Percentiles rank a stretch among this genome's conserved stretches.
Conservation (phyloP, 2,329 filamentous ascomycete genomes). For the Pseudogymnoascus sp. region DNA sequence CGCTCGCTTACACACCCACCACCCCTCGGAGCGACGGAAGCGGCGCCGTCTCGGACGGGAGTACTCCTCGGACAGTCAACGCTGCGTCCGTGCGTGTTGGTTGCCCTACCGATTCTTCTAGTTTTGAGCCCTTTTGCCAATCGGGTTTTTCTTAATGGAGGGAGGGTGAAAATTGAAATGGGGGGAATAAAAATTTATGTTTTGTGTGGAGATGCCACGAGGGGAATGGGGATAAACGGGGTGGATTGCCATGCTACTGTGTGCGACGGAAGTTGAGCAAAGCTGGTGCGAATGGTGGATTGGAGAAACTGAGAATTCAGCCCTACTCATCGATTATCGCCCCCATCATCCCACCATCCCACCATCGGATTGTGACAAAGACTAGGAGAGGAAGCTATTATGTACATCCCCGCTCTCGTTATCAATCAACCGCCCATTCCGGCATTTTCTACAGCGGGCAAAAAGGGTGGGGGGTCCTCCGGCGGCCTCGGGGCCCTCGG, state of each 20-base stretch:
- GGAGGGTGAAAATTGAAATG: not conserved
- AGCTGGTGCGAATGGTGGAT: not conserved
- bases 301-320: constrained; percentile 6
- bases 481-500: not conserved
- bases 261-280: not conserved
- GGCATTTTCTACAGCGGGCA: not conserved
- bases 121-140: not conserved
- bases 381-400: not conserved
- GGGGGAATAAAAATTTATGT: not conserved
- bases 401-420: not conserved
- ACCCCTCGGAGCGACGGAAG: not conserved
- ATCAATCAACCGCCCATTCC: not conserved
- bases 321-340: not conserved
- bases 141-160: not conserved
- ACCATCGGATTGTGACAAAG: not conserved
- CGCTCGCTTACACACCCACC: not conserved
- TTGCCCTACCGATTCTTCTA: not conserved
- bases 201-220: not conserved
- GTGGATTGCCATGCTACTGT: not conserved
- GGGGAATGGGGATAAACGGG: not conserved
- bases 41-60: not conserved
- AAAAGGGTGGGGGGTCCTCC: not conserved
- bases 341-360: not conserved
- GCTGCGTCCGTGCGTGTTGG: not conserved
- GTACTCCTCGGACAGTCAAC: not conserved